Evolutionary conservation across 2,329 filamentous ascomycete genomes (phyloP), one percentile per base, ranked within the genome.

Genomic region (Kalmusia sp.): DNA sequence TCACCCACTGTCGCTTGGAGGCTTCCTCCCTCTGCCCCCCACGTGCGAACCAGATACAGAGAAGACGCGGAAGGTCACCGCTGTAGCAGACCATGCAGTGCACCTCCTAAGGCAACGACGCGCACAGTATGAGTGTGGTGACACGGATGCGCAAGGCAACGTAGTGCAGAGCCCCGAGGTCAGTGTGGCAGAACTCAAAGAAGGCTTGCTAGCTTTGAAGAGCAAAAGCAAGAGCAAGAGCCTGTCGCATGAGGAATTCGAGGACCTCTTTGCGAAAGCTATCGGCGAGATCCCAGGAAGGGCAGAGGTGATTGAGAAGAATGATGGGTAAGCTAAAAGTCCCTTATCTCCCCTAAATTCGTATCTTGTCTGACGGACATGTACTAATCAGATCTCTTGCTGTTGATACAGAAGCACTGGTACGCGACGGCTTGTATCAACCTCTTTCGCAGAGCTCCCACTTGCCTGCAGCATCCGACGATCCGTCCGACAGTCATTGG

Each of bases 41-140:
- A 93, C 91, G 4, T 99, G 95, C 74, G 93, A 97, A 75, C 90
- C 95, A 0, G 96, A 99, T 73, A 92, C 92, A 55, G 92, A 96
- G 67, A 97, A 96, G 74, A 91, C 89, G 6, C 87, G 91, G 33
- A 89, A 90, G 15, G 89, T 98, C 43, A 91, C 93, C 67, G 86
- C 88, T 17, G 92, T 99, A 14, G 92, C 93, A 6, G 89, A 98
- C 70, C 90, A 88, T 72, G 92, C 91, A 1, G 84, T 98, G 3
- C 92, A 96, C 65, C 89, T 93, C 64, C 83, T 99, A 43, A 85
- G 95, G 49, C 87, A 96, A 62, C 87, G 91, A 34, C 87, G 91
- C 54, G 95, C 95, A 50, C 88, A 92, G 66, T 97, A 87, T 67
- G 95, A 99, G 77, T 99, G 95, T 66, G 91, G 93, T 15, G 88